These are phyloP conservation scores for Phytophthora pisi DNA, from an alignment of 352 stramenopile genomes.

Conservation along the genomic window DNA sequence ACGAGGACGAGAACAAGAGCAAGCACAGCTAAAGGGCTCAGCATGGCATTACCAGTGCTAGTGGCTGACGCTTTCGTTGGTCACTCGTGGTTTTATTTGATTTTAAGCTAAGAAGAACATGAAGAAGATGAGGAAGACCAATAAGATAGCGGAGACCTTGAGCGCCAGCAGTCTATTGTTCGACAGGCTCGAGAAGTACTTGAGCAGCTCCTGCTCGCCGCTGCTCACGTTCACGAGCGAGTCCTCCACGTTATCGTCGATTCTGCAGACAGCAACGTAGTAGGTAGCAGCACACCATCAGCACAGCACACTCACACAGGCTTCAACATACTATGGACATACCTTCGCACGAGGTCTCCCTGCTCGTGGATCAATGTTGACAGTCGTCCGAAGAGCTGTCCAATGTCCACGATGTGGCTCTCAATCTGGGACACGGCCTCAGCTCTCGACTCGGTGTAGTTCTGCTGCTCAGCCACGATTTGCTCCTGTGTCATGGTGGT, in stretches of 20 bases:
- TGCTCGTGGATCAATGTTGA: slow-evolving; percentile 85
- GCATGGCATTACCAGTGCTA: not conserved
- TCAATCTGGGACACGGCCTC: slow-evolving; percentile 87
- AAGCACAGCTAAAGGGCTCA: slow-evolving; percentile 2
- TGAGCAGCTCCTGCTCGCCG: slow-evolving; percentile 83
- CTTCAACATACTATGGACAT: not conserved
- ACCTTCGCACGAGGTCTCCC: slow-evolving; percentile 82
- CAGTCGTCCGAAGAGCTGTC: slow-evolving; percentile 81
- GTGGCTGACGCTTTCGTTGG: not conserved
- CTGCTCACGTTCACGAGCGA: slow-evolving; percentile 75
- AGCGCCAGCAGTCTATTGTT: slow-evolving; percentile 89
- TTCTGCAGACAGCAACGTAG: slow-evolving; percentile 51
- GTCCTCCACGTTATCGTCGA: slow-evolving; percentile 88
- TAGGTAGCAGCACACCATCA: not conserved
- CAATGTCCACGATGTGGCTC: slow-evolving; percentile 88
- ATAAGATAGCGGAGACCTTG: slow-evolving; percentile 88
- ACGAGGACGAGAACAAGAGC: slow-evolving; percentile 32
- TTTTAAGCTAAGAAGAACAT: slow-evolving; percentile 89
- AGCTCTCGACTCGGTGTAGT: slow-evolving; percentile 74
- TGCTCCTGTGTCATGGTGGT: slow-evolving; percentile 76
- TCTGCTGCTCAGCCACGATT: slow-evolving; percentile 78
- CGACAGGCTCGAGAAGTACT: slow-evolving; percentile 85
- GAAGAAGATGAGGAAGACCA: slow-evolving; percentile 89
- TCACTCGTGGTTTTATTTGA: slow-evolving; percentile 32
- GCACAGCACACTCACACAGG: not conserved